Conservation (phyloP, 192 early-diverging fungal genomes). For the Coemansia sp. region DNA sequence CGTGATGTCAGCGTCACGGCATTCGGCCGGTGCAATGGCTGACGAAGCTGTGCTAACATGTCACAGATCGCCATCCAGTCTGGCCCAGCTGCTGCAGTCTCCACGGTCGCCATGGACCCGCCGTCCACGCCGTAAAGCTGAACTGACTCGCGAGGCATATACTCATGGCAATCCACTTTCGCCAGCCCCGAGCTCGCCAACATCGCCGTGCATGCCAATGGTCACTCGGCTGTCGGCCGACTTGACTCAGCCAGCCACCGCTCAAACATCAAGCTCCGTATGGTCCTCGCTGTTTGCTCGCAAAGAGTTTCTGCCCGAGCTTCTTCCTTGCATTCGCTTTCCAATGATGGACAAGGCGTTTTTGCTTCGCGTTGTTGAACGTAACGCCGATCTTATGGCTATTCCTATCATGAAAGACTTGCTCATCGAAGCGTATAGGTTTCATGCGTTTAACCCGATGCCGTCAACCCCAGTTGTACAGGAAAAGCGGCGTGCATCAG, state of each 20-base stretch:
- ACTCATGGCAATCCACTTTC: conserved; percentile 2
- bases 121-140: conserved; percentile 22
- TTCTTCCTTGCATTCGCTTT: conserved; percentile 46
- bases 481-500: conserved; percentile 16
- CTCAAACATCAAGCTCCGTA: conserved; percentile 5
- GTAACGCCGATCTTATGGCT: conserved; percentile 43
- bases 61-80: conserved; percentile 44
- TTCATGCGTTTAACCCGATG: conserved; percentile 48
- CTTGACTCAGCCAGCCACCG: conserved; percentile 9
- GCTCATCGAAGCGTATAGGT: conserved; percentile 54
- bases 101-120: conserved; percentile 26
- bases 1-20: background rate
- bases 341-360: conserved; percentile 50
- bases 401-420: conserved; percentile 50
- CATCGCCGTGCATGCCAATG: conserved; percentile 15
- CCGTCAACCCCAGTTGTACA: background rate
- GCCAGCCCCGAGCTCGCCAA: conserved; percentile 3
- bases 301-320: conserved; percentile 28
- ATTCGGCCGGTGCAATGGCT: background rate
- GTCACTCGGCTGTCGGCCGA: conserved; percentile 20
- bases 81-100: conserved; percentile 29
- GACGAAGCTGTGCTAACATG: conserved; percentile 47
- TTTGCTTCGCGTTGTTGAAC: conserved; percentile 46
- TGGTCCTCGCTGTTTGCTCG: conserved; percentile 30
- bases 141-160: conserved; percentile 43